These are phyloP conservation scores for Sisymbrium irio DNA, from an alignment of 345 rosid genomes.

Conservation along the genomic window DNA sequence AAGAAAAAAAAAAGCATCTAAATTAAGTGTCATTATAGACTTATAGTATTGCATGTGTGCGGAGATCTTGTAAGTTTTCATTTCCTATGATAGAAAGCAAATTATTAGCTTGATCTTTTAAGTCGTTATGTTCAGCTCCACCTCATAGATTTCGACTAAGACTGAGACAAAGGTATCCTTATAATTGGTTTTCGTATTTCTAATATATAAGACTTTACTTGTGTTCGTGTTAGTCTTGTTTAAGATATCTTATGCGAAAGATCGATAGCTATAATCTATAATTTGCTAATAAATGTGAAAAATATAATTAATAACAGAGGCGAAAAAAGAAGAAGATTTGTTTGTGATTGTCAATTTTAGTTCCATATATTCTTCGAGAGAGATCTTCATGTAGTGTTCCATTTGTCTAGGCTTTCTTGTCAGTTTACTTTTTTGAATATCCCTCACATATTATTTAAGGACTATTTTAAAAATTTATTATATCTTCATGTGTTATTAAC, in stretches of 20 bases:
- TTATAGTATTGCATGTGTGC: neutral
- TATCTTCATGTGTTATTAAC: too few species aligned
- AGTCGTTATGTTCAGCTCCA: neutral
- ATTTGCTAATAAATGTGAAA: neutral
- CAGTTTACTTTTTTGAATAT: slow-evolving; percentile 4
- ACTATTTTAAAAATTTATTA: too few species aligned
- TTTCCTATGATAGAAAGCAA: neutral
- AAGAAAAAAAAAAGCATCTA: neutral
- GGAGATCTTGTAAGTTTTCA: neutral
- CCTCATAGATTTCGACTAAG: neutral
- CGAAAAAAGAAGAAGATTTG: neutral
- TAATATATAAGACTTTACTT: neutral
- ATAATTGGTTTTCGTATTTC: neutral
- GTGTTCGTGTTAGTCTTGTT: neutral
- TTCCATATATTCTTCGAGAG: slow-evolving; percentile 22
- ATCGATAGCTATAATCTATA: neutral
- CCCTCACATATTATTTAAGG: too few species aligned
- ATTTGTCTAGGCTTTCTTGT: slow-evolving; percentile 22
- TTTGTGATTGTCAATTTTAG: slow-evolving; percentile 14
- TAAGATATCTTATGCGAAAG: neutral
- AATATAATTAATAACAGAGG: neutral
- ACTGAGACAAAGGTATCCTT: neutral
- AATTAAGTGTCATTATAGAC: neutral
- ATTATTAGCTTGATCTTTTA: neutral
- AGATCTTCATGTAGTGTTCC: slow-evolving; percentile 13